Evolutionary conservation across 192 early-diverging fungal genomes (phyloP).

Genomic region (Linnemannia zychae): DNA sequence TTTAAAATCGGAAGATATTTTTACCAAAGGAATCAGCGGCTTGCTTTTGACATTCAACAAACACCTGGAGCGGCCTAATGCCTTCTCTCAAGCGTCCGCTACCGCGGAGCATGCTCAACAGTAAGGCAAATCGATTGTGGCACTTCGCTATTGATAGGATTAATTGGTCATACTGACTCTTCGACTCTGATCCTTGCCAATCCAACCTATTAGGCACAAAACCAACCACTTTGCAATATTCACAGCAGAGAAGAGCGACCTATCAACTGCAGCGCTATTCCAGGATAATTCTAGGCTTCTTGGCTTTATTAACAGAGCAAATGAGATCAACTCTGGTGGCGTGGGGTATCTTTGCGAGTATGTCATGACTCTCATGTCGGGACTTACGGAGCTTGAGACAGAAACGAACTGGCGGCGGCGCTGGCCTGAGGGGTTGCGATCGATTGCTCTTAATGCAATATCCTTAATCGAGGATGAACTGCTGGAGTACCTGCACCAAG

Average conservation of each 20-base stretch:
- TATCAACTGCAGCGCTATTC: background rate
- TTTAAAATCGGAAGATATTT: conserved; percentile 11
- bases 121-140: conserved; percentile 9
- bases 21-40: conserved; percentile 30
- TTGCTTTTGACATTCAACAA: conserved; percentile 42
- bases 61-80: conserved; percentile 45
- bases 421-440: conserved; percentile 30
- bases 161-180: background rate
- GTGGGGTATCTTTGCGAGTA: conserved; percentile 42
- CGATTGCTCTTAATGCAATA: conserved; percentile 5
- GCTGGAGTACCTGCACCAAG: conserved; percentile 36
- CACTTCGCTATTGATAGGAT: background rate
- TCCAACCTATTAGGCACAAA: conserved; percentile 21
- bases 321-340: conserved; percentile 44
- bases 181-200: background rate
- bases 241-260: conserved; percentile 24
- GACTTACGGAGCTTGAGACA: background rate
- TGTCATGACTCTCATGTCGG: conserved; percentile 16
- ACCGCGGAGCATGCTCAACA: conserved; percentile 42
- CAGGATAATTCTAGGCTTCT: conserved; percentile 9
- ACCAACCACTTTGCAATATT: conserved; percentile 56
- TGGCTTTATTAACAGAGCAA: conserved; percentile 25
- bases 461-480: conserved; percentile 27
- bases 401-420: conserved; percentile 31
- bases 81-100: conserved; percentile 36